A percentile compares a stretch with the other conserved stretches of the same genome.
These are phyloP conservation scores for Aspergillus saccharolyticus DNA, from an alignment of 495 filamentous ascomycete genomes.

Conservation along the genomic window DNA sequence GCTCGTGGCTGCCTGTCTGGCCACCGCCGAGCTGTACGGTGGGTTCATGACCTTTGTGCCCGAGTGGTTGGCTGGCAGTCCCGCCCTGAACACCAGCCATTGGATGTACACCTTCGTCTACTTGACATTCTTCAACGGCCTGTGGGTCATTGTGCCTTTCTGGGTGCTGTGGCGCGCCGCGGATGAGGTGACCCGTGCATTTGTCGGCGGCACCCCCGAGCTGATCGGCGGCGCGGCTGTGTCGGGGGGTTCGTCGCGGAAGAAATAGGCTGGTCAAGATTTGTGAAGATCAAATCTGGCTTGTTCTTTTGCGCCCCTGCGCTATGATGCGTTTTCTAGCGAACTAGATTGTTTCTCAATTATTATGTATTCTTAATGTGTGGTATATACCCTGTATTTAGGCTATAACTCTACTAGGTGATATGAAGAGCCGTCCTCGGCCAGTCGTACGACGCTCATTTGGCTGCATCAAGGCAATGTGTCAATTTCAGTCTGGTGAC, in stretches of 20 bases:
- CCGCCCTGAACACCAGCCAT: constrained; percentile 74
- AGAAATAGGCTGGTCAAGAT: neutral
- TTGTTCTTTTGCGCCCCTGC: too few relatives aligned
- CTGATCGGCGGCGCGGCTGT: neutral
- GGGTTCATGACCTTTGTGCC: constrained; percentile 96
- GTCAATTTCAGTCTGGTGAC: too few relatives aligned
- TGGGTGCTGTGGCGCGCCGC: constrained; percentile 70
- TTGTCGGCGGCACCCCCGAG: neutral
- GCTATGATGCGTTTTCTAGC: neutral
- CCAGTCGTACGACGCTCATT: too few relatives aligned
- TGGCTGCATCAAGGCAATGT: too few relatives aligned
- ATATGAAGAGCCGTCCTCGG: too few relatives aligned
- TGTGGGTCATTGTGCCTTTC: constrained; percentile 79
- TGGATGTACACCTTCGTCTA: constrained; percentile 87
- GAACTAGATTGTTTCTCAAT: neutral
- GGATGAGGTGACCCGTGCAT: constrained; percentile 40
- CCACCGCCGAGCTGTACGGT: constrained; percentile 93
- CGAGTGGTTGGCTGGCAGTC: constrained; percentile 78
- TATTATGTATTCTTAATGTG: neutral
- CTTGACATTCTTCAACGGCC: constrained; percentile 82
- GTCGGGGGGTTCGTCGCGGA: neutral
- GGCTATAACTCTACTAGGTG: too few relatives aligned
- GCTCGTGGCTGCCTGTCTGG: constrained; percentile 68
- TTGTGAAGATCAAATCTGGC: too few relatives aligned
- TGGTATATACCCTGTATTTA: neutral